A percentile compares a stretch with the other conserved stretches of the same genome.
phyloP scores from a whole-genome alignment of 1,284 basidiomycete species.

The Apiotrichum laibachii region DNA sequence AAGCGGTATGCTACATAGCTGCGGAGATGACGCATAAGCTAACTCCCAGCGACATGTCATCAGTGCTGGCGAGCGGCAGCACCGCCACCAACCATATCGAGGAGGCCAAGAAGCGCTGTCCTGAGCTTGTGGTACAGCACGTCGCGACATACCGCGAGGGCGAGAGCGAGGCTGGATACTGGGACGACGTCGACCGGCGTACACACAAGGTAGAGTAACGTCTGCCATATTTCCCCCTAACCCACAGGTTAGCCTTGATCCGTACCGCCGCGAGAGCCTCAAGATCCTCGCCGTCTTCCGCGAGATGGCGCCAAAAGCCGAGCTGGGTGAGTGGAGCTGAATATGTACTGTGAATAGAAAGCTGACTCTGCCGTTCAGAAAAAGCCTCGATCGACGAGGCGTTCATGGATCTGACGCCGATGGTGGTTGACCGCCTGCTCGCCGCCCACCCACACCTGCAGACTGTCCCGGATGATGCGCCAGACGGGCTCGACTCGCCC shows the following conservation, averaged over 20 bases:
- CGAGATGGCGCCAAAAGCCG: conserved; percentile 65
- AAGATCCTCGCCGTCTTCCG: conserved; percentile 87
- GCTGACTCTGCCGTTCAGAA: conserved; percentile 55
- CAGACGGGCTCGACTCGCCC: conserved; percentile 71
- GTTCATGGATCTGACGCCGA: conserved; percentile 81
- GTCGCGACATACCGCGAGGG: conserved; percentile 89
- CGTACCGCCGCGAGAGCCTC: conserved; percentile 83
- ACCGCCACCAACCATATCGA: conserved; percentile 49
- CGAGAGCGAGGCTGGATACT: conserved; percentile 81
- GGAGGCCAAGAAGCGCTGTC: conserved; percentile 81
- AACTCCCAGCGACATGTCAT: neutral
- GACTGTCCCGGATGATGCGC: conserved; percentile 64
- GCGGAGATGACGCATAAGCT: conserved; percentile 48
- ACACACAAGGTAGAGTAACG: conserved; percentile 79
- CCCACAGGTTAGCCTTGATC: conserved; percentile 82
- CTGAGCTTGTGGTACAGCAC: conserved; percentile 79
- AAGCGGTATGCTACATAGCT: conserved; percentile 55
- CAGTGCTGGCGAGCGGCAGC: neutral
- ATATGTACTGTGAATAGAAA: neutral
- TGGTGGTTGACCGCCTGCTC: conserved; percentile 69
- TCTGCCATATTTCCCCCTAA: neutral
- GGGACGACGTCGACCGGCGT: conserved; percentile 75
- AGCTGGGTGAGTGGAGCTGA: conserved; percentile 58
- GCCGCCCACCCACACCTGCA: conserved; percentile 73
- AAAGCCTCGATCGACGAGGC: conserved; percentile 69